Conservation (phyloP, 2,329 filamentous ascomycete genomes). For the Cladophialophora yegresii region DNA sequence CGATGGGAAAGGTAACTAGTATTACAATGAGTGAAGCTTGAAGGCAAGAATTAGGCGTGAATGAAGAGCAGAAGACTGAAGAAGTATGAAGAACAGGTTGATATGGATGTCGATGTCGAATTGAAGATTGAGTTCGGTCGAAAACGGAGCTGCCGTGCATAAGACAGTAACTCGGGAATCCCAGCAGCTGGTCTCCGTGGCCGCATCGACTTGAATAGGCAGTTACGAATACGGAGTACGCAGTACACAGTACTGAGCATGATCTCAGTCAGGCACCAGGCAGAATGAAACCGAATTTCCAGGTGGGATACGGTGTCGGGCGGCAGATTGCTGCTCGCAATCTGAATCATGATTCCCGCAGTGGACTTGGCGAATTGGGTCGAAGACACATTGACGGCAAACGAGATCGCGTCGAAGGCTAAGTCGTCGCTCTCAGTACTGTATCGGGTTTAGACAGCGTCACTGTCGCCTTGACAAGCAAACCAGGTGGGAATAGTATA, state of each 20-base stretch:
- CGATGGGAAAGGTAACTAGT: background rate
- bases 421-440: background rate
- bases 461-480: background rate
- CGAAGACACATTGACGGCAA: background rate
- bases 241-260: background rate
- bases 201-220: background rate
- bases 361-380: conserved; percentile 4
- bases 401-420: background rate
- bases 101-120: conserved; percentile 1
- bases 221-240: background rate
- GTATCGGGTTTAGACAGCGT: background rate
- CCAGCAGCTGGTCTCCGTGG: background rate
- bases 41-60: background rate
- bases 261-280: background rate
- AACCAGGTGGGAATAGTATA: conserved; percentile 1
- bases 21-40: background rate
- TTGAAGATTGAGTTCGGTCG: background rate
- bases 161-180: background rate
- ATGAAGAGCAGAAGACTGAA: background rate
- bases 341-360: conserved; percentile 1
- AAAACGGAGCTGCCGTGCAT: background rate
- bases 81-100: background rate
- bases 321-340: background rate
- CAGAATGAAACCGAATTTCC: background rate
- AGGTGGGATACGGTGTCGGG: background rate